These are phyloP conservation scores for Carnegiea gigantea DNA, from an alignment of 179 eudicot genomes.

Conservation along the genomic window DNA sequence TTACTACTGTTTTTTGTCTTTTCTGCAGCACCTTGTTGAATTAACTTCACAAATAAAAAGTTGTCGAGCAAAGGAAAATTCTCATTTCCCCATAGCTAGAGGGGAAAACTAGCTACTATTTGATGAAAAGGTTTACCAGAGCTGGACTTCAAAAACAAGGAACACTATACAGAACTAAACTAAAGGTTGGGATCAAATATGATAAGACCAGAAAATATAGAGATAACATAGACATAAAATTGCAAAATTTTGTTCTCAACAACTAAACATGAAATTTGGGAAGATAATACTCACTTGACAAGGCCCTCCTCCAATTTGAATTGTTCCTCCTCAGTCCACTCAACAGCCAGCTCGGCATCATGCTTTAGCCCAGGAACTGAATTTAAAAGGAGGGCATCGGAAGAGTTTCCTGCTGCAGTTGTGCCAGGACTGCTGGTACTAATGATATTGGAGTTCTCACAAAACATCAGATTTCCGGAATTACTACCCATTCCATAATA, in stretches of 20 bases:
- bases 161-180: background rate
- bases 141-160: background rate
- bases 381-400: conserved; percentile 58
- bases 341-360: conserved; percentile 79
- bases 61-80: background rate
- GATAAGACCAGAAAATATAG: background rate
- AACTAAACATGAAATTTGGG: conserved; percentile 16
- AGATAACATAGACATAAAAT: background rate
- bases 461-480: conserved; percentile 48
- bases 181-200: background rate
- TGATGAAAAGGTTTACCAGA: background rate
- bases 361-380: conserved; percentile 81
- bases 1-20: too few relatives aligned
- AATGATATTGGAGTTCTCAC: conserved; percentile 49
- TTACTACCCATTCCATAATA: conserved; percentile 44
- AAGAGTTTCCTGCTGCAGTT: conserved; percentile 43
- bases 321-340: conserved; percentile 89
- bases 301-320: conserved; percentile 79
- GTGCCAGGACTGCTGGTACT: conserved; percentile 39
- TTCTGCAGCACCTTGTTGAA: too few relatives aligned
- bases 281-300: conserved; percentile 64
- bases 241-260: conserved; percentile 13
- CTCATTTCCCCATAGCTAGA: conserved; percentile 5
- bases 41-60: background rate
- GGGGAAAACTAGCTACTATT: background rate